A percentile compares a stretch with the other conserved stretches of the same genome.
phyloP scores from a whole-genome alignment of 176 grass and related monocot genomes.

The Typha latifolia region DNA sequence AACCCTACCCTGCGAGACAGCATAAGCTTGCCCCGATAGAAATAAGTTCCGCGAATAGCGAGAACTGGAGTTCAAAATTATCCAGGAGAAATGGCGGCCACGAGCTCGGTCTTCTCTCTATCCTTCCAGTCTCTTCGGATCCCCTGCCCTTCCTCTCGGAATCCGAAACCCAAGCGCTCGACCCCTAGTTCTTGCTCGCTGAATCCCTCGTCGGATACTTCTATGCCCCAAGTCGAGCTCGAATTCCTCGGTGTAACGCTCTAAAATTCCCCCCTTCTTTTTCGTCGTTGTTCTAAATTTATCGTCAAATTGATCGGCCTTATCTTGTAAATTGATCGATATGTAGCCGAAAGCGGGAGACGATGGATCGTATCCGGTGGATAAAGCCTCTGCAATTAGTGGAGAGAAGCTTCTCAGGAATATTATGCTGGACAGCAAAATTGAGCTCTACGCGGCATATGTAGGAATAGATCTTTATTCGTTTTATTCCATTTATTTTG shows the following conservation, averaged over 20 bases:
- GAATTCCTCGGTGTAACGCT: conserved; percentile 59
- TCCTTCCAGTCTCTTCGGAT: conserved; percentile 5
- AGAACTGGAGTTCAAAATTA: no score
- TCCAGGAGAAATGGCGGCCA: conserved; percentile 45
- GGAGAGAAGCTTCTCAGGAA: conserved; percentile 84
- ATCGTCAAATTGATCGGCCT: not conserved
- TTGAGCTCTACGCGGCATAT: conserved; percentile 82
- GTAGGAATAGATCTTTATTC: conserved; percentile 26
- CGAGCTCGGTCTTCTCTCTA: conserved; percentile 38
- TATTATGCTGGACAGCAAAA: conserved; percentile 76
- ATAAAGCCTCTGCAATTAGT: conserved; percentile 39
- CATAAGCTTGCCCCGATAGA: no score
- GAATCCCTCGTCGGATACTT: conserved; percentile 36
- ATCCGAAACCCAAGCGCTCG: conserved; percentile 5
- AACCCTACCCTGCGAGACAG: no score
- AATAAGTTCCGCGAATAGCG: no score
- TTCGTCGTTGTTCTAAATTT: not conserved
- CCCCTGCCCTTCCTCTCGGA: conserved; percentile 5
- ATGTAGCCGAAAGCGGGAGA: conserved; percentile 52
- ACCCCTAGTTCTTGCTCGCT: conserved; percentile 9
- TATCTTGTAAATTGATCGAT: not conserved
- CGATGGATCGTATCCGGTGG: conserved; percentile 56
- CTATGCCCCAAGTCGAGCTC: conserved; percentile 69
- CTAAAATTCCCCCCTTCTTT: not conserved
- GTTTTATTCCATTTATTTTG: not conserved